phyloP scores from a whole-genome alignment of 2,329 filamentous ascomycete species.

The Leptographium galeiforme region DNA sequence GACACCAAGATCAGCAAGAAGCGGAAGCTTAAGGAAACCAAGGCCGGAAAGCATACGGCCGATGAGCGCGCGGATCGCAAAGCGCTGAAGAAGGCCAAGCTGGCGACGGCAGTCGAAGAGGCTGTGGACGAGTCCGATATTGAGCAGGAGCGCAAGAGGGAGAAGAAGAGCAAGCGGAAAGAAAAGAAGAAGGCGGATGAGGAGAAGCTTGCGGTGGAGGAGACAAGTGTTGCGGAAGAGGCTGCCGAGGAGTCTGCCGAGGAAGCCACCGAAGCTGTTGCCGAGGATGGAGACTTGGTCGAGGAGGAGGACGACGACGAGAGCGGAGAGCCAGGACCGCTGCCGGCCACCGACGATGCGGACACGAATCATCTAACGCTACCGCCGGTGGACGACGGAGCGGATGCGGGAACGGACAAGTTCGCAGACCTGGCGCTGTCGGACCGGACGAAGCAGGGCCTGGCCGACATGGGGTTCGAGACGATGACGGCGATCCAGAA shows the following conservation, averaged over 20 bases:
- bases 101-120: slow-evolving; percentile 4
- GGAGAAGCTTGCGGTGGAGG: not conserved
- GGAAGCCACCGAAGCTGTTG: slow-evolving; percentile 1
- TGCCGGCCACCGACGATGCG: slow-evolving; percentile 18
- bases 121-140: slow-evolving; percentile 7
- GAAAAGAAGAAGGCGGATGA: not conserved
- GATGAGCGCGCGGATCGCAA: slow-evolving; percentile 6
- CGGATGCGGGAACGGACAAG: slow-evolving; percentile 26
- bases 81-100: slow-evolving; percentile 9
- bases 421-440: slow-evolving; percentile 78
- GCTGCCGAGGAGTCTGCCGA: not conserved
- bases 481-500: slow-evolving; percentile 94
- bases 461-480: slow-evolving; percentile 82
- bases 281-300: slow-evolving; percentile 7
- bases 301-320: slow-evolving; percentile 7
- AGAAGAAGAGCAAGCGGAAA: slow-evolving; percentile 12
- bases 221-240: slow-evolving; percentile 2
- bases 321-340: slow-evolving; percentile 8
- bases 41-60: slow-evolving; percentile 7
- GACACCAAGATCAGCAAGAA: slow-evolving; percentile 21
- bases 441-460: slow-evolving; percentile 77
- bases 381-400: slow-evolving; percentile 43
- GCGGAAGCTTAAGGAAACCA: slow-evolving; percentile 21
- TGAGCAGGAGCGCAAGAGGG: slow-evolving; percentile 9
- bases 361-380: slow-evolving; percentile 33